These are phyloP conservation scores for Gossypium gossypioides DNA, from an alignment of 441 rosid genomes.

Conservation along the genomic window DNA sequence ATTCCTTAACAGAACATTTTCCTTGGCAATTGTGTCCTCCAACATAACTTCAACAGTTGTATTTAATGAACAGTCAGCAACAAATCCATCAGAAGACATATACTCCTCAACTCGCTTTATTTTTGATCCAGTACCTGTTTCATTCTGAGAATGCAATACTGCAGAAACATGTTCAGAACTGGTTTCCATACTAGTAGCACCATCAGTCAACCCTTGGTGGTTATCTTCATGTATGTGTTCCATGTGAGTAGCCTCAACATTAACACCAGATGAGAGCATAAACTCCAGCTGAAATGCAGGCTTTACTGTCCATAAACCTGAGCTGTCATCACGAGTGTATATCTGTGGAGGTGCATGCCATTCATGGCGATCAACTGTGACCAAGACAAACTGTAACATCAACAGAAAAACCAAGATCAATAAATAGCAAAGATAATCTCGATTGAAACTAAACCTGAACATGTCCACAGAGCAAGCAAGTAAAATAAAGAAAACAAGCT, in stretches of 20 bases:
- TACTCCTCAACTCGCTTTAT: constrained; percentile 51
- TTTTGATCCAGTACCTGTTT: constrained; percentile 45
- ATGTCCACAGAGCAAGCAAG: not conserved
- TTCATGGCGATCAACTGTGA: constrained; percentile 86
- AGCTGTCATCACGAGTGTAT: constrained; percentile 79
- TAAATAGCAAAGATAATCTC: not conserved
- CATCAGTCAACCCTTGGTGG: constrained; percentile 41
- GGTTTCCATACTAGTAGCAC: constrained; percentile 44
- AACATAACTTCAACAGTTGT: constrained; percentile 42
- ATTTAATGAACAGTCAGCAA: constrained; percentile 35
- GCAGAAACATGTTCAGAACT: constrained; percentile 39
- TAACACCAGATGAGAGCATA: constrained; percentile 21
- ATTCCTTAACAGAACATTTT: constrained; percentile 36
- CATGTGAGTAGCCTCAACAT: constrained; percentile 32
- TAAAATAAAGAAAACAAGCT: not conserved
- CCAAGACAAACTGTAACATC: constrained; percentile 76
- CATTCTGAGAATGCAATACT: constrained; percentile 31
- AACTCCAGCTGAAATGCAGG: constrained; percentile 46
- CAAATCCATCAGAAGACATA: constrained; percentile 34
- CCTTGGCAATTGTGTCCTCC: constrained; percentile 37
- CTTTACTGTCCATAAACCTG: constrained; percentile 73
- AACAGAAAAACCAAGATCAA: constrained; percentile 4
- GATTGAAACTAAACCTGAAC: not conserved
- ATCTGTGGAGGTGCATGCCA: constrained; percentile 92
- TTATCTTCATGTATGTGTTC: constrained; percentile 41